Evolutionary conservation across 2,329 filamentous ascomycete species (phyloP), one percentile per base, ranked within the genome.

Genomic region (Aspergillus nomiae): DNA sequence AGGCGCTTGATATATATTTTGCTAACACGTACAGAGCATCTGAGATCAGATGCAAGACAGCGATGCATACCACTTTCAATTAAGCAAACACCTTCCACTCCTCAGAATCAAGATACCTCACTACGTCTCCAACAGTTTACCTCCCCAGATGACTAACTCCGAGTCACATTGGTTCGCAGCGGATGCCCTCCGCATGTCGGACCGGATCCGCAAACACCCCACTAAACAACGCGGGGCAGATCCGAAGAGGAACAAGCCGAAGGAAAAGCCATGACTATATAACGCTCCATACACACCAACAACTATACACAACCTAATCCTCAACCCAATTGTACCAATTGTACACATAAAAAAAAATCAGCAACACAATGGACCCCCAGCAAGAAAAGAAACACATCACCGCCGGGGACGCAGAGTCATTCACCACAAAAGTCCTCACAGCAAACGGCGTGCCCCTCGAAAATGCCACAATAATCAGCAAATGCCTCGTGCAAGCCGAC

Each of bases 401-500:
- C 41, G 46, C 61, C 26, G 7, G 28, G 26, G 51, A 55, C n/a
- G 65, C 66, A 16, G 55, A 73, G 59, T 57, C 58, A n/a, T 77
- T 76, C 61, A 68, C 73, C 26, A 67, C 69, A 19, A 61, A 64
- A 41, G 63, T 78, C 16, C 68, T 78, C 11, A 63, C 65, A 14
- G 72, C 65, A 53, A 77, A 92, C 70, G 86, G 86, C 2, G 88
- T 91, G 0, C 77, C 87, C 0, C 60, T 76, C 0, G 74, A 81
- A 3, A 85, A 91, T 66, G 90, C 91, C 19, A 66, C 77, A 4
- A 86, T 87, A 41, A 79, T 93, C 14, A 87, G 90, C n/a, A 78
- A 80, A 64, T 90, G 88, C 65, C 86, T 94, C 1, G 84, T 94
- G 1, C 86, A 87, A 41, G 91, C 91, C 14, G 91, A 94, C 69